These are phyloP conservation scores for Petunia hybrid DNA, from an alignment of 305 asterid genomes.

Conservation along the genomic window DNA sequence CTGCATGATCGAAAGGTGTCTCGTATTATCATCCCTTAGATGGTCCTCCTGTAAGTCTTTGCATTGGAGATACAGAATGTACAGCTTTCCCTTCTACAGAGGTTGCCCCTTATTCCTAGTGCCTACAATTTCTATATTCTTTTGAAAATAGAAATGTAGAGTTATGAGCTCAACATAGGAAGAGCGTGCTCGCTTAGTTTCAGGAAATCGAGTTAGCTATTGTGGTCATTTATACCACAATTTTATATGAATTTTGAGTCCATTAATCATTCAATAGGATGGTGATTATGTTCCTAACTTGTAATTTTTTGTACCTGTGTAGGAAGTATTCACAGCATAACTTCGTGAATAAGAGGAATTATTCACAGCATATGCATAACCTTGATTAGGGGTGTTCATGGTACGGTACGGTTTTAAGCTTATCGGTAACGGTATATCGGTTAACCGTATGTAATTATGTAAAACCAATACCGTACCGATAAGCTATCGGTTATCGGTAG, in stretches of 20 bases:
- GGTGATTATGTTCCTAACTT: background rate
- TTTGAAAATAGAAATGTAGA: background rate
- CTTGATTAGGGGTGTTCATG: too few species aligned
- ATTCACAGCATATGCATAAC: too few species aligned
- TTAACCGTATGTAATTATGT: too few species aligned
- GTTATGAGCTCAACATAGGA: background rate
- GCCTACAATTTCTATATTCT: background rate
- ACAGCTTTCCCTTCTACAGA: background rate
- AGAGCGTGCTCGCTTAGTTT: background rate
- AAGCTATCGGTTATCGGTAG: too few species aligned
- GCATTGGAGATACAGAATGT: background rate
- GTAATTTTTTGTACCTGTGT: background rate
- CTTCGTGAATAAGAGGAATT: too few species aligned
- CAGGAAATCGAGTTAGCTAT: background rate
- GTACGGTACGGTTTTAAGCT: too few species aligned
- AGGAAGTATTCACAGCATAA: too few species aligned
- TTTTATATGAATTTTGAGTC: background rate
- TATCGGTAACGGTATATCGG: too few species aligned
- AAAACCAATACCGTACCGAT: too few species aligned
- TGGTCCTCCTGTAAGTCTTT: background rate
- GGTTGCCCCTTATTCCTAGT: background rate
- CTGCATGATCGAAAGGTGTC: constrained; percentile 8
- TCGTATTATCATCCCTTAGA: background rate
- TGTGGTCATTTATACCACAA: background rate
- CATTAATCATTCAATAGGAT: background rate